Percentiles rank a stretch among this genome's conserved stretches.
phyloP scores from a whole-genome alignment of 805 yeast species.

The Myxozyma geophila region DNA sequence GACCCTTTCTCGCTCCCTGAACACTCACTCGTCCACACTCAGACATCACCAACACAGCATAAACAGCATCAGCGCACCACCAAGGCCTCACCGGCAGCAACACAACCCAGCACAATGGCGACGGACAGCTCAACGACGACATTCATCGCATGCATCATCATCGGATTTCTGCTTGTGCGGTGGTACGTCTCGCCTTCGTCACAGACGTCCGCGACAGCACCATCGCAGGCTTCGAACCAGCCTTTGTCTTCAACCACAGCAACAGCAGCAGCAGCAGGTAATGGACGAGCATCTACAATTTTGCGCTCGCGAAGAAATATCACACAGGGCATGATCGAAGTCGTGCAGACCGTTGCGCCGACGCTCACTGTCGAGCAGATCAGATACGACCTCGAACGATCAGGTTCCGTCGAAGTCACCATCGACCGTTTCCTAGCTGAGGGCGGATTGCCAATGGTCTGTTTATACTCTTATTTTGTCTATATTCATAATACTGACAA shows the following conservation, averaged over 20 bases:
- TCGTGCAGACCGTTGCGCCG: conserved; percentile 84
- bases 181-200: conserved; percentile 33
- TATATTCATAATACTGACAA: not conserved
- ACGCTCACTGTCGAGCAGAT: conserved; percentile 70
- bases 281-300: not conserved
- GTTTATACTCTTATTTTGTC: not conserved
- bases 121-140: conserved; percentile 35
- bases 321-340: conserved; percentile 69
- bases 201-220: not conserved
- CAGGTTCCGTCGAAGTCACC: conserved; percentile 82
- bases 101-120: conserved; percentile 17
- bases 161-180: conserved; percentile 36
- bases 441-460: conserved; percentile 56
- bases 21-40: too few species aligned
- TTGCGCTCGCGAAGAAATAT: conserved; percentile 42
- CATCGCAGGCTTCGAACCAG: conserved; percentile 9
- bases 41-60: not conserved
- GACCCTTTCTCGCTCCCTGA: too few species aligned
- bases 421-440: conserved; percentile 70
- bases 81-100: not conserved
- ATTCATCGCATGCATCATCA: conserved; percentile 35
- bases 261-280: conserved; percentile 9
- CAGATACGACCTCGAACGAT: conserved; percentile 67
- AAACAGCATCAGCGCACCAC: not conserved
- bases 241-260: conserved; percentile 5